Evolutionary conservation across 148 eudicot species (phyloP), one percentile per base, ranked within the genome.

Genomic region (Vaccinium darrowii): DNA sequence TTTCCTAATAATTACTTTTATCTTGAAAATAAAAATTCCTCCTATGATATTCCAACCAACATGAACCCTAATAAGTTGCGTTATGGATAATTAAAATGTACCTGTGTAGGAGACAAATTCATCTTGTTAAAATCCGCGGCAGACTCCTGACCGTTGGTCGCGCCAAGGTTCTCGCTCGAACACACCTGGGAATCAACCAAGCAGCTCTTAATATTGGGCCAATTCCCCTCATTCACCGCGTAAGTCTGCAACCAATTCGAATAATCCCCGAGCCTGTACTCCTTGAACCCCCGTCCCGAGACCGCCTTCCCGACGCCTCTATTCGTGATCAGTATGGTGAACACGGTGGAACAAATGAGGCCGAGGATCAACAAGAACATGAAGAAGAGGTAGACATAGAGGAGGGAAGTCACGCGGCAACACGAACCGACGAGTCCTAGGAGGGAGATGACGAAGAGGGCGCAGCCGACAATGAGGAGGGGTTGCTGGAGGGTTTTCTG

Each of bases 161-260:
- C 62, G 11, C 47, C 27, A 2, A 84, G 57, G 43, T 23, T 25
- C 71, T n/a, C 27, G 0, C 71, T 2, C 58, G 79, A 43, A 71
- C 93, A 91, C 8, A 87, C 27, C 13, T 57, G 36, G 6, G 47
- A 60, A 47, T 86, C 87, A 58, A 63, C 85, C 83, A 90, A 52
- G 78, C 93, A 90, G 71, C 90, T 87, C 79, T 67, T 88, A 9
- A 88, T 86, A 53, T 77, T 15, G 0, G 52, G 82, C 93, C 92
- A 91, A 57, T 87, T 79, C 62, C 79, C 56, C 0, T 8, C 85
- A 62, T 83, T 85, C 15, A 81, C 49, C 18, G 90, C 93, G 30
- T 84, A 36, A 3, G 58, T 87, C 80, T 88, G 86, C 90, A 91
- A 43, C 91, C 92, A 91, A 14, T 67, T 82, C 0, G 92, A 89